phyloP scores from a whole-genome alignment of 1,139 yeast species.

The Blastobotrys petasosporus region DNA sequence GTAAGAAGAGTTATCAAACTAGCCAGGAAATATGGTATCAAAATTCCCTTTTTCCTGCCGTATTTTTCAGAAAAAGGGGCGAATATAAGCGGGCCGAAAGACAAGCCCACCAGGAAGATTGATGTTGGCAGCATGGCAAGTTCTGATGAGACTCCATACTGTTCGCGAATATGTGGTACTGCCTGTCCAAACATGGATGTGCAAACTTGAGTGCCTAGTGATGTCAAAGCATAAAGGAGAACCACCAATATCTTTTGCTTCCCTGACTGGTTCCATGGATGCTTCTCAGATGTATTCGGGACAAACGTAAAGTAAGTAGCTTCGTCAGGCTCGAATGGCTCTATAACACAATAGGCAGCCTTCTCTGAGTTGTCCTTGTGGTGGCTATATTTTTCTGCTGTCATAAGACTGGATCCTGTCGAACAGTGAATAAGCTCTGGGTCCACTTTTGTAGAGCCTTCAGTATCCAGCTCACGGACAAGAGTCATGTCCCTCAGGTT shows the following conservation, averaged over 20 bases:
- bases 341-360: not conserved
- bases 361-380: no score
- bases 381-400: no score
- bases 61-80: conserved; percentile 18
- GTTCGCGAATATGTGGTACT: conserved; percentile 5
- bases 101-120: conserved; percentile 17
- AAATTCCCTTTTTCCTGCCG: conserved; percentile 14
- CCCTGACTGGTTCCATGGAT: conserved; percentile 6
- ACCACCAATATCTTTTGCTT: conserved; percentile 7
- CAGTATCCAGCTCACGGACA: no score
- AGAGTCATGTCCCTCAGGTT: no score
- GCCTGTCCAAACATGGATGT: conserved; percentile 16
- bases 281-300: conserved; percentile 1
- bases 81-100: conserved; percentile 17
- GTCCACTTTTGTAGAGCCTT: no score
- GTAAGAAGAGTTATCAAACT: conserved; percentile 11
- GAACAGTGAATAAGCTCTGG: no score
- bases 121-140: conserved; percentile 17
- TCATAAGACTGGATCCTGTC: no score
- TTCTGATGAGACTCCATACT: conserved; percentile 6
- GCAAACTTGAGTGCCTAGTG: conserved; percentile 17
- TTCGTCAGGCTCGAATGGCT: conserved; percentile 1
- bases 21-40: conserved; percentile 14
- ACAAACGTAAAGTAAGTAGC: conserved; percentile 1
- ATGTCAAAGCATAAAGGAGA: conserved; percentile 15